These are phyloP conservation scores for Populus davidiana DNA, from an alignment of 345 rosid species.

Conservation along the genomic window DNA sequence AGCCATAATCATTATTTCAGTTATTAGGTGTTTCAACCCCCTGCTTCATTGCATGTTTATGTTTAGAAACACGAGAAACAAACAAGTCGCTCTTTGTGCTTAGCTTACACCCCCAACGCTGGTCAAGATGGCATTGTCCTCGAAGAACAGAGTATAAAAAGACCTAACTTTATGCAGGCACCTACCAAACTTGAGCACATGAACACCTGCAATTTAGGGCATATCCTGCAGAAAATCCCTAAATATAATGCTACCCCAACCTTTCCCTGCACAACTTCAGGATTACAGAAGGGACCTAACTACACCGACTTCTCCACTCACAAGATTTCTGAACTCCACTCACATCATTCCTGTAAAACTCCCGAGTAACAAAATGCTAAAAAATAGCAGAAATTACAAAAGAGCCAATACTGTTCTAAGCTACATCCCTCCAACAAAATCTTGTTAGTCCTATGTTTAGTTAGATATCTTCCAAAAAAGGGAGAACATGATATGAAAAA, in stretches of 20 bases:
- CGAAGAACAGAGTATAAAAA: neutral
- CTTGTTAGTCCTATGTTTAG: neutral
- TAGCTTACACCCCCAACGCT: neutral
- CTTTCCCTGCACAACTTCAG: neutral
- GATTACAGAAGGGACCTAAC: neutral
- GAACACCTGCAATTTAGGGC: neutral
- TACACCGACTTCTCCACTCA: neutral
- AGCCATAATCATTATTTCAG: neutral
- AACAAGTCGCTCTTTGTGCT: neutral
- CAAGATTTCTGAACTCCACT: neutral
- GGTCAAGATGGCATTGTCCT: neutral
- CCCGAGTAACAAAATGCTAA: neutral
- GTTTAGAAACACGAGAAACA: neutral
- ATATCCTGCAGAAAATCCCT: constrained; percentile 4
- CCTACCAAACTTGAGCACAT: neutral
- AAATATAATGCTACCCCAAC: neutral
- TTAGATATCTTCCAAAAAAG: neutral
- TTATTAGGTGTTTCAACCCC: neutral
- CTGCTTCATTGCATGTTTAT: neutral
- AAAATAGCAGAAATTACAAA: neutral
- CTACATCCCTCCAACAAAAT: neutral
- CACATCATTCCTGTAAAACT: neutral
- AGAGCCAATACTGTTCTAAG: neutral
- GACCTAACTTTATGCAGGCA: neutral
- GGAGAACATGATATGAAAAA: neutral